phyloP scores from a whole-genome alignment of 1,284 basidiomycete species.

The Anthracocystis panici-leucophaei region DNA sequence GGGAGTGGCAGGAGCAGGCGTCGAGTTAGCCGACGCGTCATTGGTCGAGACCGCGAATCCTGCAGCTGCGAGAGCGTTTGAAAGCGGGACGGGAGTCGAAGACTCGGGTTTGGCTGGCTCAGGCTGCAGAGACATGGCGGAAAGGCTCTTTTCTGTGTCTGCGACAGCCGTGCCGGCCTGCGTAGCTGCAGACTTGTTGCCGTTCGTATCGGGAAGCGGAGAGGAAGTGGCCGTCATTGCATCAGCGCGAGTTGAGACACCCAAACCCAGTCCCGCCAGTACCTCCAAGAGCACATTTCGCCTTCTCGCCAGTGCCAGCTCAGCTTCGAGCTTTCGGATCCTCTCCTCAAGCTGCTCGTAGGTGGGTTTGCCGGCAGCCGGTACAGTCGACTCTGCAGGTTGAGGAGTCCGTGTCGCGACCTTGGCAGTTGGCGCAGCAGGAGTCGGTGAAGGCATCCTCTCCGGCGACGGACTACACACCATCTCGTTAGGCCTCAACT shows the following conservation, averaged over 20 bases:
- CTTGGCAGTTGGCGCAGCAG: not conserved
- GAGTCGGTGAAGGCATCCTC: conserved; percentile 20
- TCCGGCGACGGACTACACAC: conserved; percentile 41
- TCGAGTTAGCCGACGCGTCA: conserved; percentile 6
- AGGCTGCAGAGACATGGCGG: conserved; percentile 16
- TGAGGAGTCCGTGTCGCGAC: not conserved
- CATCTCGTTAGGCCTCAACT: conserved; percentile 47
- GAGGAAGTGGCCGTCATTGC: not conserved
- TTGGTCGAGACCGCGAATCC: conserved; percentile 21
- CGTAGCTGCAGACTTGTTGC: not conserved
- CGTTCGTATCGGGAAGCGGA: not conserved
- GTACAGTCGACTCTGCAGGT: not conserved
- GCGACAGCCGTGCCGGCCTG: not conserved
- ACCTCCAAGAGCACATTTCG: conserved; percentile 42
- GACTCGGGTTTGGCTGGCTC: not conserved
- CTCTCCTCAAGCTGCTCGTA: conserved; percentile 47
- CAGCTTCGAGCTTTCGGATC: conserved; percentile 40
- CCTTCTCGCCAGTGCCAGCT: conserved; percentile 39
- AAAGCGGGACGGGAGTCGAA: conserved; percentile 16
- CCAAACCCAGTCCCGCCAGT: conserved; percentile 38
- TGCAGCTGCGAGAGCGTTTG: conserved; percentile 23
- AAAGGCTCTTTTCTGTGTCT: conserved; percentile 6
- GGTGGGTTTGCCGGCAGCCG: conserved; percentile 20
- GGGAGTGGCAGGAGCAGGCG: conserved; percentile 14
- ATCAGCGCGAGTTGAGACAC: conserved; percentile 23